Evolutionary conservation across 495 filamentous ascomycete genomes (phyloP).

Genomic region (Tricharina praecox): DNA sequence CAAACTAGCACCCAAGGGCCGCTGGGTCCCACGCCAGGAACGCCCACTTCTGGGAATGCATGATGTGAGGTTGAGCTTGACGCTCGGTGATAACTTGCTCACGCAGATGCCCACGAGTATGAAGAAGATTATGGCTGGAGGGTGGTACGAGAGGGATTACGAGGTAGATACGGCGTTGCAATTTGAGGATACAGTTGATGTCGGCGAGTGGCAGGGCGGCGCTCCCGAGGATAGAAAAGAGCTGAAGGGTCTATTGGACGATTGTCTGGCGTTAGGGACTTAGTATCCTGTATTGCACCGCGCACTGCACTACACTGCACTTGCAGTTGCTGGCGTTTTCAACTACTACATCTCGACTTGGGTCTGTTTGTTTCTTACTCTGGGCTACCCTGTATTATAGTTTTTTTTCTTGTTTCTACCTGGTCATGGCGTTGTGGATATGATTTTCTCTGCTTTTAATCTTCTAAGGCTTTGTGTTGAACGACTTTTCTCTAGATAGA

Average conservation of each 20-base stretch:
- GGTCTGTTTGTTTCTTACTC: too few relatives aligned
- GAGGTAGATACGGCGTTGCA: constrained; percentile 18
- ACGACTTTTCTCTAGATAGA: too few relatives aligned
- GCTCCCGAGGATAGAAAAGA: constrained; percentile 41
- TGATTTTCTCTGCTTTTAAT: too few relatives aligned
- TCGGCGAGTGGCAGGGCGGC: constrained; percentile 59
- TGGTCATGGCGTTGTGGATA: too few relatives aligned
- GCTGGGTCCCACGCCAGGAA: constrained; percentile 38
- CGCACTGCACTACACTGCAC: too few relatives aligned
- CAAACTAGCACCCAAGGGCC: constrained; percentile 52
- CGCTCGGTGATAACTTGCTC: constrained; percentile 55
- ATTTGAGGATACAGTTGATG: constrained; percentile 47
- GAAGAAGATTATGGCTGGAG: constrained; percentile 51
- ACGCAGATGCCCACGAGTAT: constrained; percentile 60
- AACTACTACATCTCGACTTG: too few relatives aligned
- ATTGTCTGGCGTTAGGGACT: constrained; percentile 25
- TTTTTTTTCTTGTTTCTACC: too few relatives aligned
- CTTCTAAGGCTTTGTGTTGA: too few relatives aligned
- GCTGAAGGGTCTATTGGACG: constrained; percentile 53
- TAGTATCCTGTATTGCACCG: too few relatives aligned
- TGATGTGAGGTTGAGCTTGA: constrained; percentile 59
- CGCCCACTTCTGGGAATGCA: constrained; percentile 54
- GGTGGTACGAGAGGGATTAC: constrained; percentile 50
- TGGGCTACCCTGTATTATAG: too few relatives aligned
- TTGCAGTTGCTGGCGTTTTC: too few relatives aligned